These are phyloP conservation scores for Cystobasidium onofrii DNA, from an alignment of 768 basidiomycete species.

Conservation along the genomic window DNA sequence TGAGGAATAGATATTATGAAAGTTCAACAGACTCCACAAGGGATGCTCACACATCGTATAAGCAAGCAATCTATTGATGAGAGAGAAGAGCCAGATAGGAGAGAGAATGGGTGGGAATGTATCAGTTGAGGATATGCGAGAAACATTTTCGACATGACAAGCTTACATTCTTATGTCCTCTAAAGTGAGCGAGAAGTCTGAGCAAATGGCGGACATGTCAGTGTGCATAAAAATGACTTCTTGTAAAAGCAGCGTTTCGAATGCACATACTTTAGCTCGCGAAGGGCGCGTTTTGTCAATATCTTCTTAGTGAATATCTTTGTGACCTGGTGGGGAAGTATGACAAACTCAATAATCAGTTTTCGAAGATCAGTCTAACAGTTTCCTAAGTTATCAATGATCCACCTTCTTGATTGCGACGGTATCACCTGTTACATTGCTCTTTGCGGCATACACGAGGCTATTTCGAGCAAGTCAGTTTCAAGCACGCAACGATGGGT, in stretches of 20 bases:
- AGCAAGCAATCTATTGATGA: conserved; percentile 71
- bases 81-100: too few species aligned
- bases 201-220: neutral
- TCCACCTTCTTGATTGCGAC: conserved; percentile 96
- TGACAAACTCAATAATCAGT: neutral
- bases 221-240: neutral
- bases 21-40: too few species aligned
- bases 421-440: conserved; percentile 72
- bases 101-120: too few species aligned
- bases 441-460: conserved; percentile 48
- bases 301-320: conserved; percentile 59
- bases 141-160: neutral
- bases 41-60: conserved; percentile 82
- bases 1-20: too few species aligned
- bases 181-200: conserved; percentile 90
- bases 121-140: neutral
- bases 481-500: too few species aligned
- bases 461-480: too few species aligned
- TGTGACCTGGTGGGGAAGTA: conserved; percentile 42
- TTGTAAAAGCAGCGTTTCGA: too few species aligned
- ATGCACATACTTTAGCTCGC: conserved; percentile 60
- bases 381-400: too few species aligned
- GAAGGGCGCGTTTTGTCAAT: conserved; percentile 86
- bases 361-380: too few species aligned
- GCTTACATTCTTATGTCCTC: conserved; percentile 94